phyloP scores from a whole-genome alignment of 352 stramenopile species.

The Phytopythium oedochilum region DNA sequence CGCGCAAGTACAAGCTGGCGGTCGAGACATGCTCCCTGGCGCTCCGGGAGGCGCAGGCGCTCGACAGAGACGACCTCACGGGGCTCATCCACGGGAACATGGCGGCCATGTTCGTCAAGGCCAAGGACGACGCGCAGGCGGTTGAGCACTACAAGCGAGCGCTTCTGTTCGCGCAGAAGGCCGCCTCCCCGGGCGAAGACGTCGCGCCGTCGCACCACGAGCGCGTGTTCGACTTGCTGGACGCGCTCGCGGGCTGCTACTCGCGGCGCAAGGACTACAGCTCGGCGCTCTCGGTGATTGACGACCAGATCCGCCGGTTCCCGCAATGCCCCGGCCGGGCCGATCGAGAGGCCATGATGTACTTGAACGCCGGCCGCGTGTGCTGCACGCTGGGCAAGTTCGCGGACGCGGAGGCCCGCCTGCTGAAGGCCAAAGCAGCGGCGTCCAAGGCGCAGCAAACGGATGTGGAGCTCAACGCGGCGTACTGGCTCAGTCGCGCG shows the following conservation, averaged over 20 bases:
- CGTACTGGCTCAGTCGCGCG: slow-evolving; percentile 50
- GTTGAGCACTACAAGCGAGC: slow-evolving; percentile 62
- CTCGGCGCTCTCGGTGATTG: slow-evolving; percentile 44
- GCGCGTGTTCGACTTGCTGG: slow-evolving; percentile 53
- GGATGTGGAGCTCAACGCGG: slow-evolving; percentile 35
- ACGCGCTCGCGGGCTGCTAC: slow-evolving; percentile 47
- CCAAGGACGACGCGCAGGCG: slow-evolving; percentile 47
- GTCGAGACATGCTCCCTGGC: slow-evolving; percentile 40
- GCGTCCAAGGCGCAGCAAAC: slow-evolving; percentile 18
- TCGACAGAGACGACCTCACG: slow-evolving; percentile 63
- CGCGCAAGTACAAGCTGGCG: slow-evolving; percentile 44
- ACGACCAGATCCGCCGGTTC: slow-evolving; percentile 45
- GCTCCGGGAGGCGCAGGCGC: slow-evolving; percentile 37
- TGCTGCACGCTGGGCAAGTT: slow-evolving; percentile 49
- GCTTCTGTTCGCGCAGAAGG: slow-evolving; percentile 30
- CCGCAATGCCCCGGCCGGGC: slow-evolving; percentile 31
- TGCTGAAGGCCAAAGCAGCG: slow-evolving; percentile 33
- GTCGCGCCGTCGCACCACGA: slow-evolving; percentile 31
- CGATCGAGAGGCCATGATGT: slow-evolving; percentile 39
- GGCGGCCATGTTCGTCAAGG: slow-evolving; percentile 46
- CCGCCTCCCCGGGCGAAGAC: slow-evolving; percentile 9
- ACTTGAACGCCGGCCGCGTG: slow-evolving; percentile 54
- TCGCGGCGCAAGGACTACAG: slow-evolving; percentile 48
- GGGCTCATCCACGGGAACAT: slow-evolving; percentile 64
- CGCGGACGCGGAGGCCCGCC: slow-evolving; percentile 33